Conservation (phyloP, 768 basidiomycete species). For the Rhodotorula toruloides region DNA sequence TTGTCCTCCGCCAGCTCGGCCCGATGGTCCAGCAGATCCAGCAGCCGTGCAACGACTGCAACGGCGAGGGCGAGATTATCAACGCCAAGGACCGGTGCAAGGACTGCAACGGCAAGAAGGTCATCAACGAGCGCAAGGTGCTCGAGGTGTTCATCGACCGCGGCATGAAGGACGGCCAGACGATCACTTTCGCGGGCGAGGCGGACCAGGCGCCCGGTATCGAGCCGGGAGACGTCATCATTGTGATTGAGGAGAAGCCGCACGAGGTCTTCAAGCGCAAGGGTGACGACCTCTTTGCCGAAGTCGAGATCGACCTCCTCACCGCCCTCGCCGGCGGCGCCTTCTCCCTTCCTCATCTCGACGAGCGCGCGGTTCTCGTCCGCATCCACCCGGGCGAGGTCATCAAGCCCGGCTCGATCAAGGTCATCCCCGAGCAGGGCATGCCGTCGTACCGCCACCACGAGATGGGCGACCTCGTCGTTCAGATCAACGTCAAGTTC, state of each 20-base stretch:
- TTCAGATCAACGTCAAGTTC: conserved; percentile 82
- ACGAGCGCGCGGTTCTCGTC: conserved; percentile 80
- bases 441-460: conserved; percentile 99
- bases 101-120: conserved; percentile 92
- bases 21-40: conserved; percentile 99
- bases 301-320: conserved; percentile 86
- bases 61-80: conserved; percentile 90
- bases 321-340: conserved; percentile 89
- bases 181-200: conserved; percentile 80
- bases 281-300: conserved; percentile 77
- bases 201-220: conserved; percentile 85
- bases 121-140: conserved; percentile 86
- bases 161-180: conserved; percentile 92
- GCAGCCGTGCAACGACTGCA: conserved; percentile 86
- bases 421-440: conserved; percentile 87
- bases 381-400: conserved; percentile 80
- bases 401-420: conserved; percentile 83
- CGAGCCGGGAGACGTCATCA: conserved; percentile 87
- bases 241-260: conserved; percentile 86
- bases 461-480: conserved; percentile 85
- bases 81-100: conserved; percentile 87
- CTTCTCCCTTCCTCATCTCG: conserved; percentile 83
- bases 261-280: conserved; percentile 83
- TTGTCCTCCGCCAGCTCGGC: conserved; percentile 93
- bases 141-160: conserved; percentile 97